These are phyloP conservation scores for Globisporangium okanoganense DNA, from an alignment of 352 stramenopile species.

Conservation along the genomic window DNA sequence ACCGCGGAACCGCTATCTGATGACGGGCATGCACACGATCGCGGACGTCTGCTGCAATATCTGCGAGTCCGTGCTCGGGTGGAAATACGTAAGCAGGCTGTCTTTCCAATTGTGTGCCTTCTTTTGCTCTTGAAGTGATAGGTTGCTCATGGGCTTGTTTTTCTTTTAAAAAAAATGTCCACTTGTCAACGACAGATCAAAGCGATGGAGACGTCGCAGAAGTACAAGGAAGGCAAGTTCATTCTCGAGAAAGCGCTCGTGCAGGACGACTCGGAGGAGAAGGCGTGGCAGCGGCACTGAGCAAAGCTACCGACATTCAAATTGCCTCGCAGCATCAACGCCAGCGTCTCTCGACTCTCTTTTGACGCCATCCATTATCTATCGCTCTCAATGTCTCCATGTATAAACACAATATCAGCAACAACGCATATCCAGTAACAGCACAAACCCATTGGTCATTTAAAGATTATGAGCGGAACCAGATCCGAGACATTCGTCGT, in stretches of 20 bases:
- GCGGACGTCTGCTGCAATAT: constrained; percentile 57
- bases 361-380: not conserved
- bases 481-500: not conserved
- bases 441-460: too few species aligned
- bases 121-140: not conserved
- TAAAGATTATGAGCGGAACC: too few species aligned
- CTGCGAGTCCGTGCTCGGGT: constrained; percentile 64
- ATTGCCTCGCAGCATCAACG: not conserved
- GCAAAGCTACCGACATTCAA: not conserved
- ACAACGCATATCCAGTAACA: too few species aligned
- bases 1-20: constrained; percentile 64
- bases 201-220: constrained; percentile 75
- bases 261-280: constrained; percentile 56
- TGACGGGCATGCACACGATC: constrained; percentile 82
- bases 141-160: constrained; percentile 1
- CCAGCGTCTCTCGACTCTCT: not conserved
- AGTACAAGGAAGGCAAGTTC: constrained; percentile 86
- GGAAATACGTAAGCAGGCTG: constrained; percentile 80
- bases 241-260: constrained; percentile 79
- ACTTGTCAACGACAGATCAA: constrained; percentile 38
- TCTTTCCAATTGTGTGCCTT: not conserved
- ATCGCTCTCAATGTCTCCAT: not conserved
- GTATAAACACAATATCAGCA: too few species aligned
- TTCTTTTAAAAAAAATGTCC: too few species aligned
- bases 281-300: constrained; percentile 32